These are phyloP conservation scores for Xylaria telfairii DNA, from an alignment of 495 filamentous ascomycete species.

Conservation along the genomic window DNA sequence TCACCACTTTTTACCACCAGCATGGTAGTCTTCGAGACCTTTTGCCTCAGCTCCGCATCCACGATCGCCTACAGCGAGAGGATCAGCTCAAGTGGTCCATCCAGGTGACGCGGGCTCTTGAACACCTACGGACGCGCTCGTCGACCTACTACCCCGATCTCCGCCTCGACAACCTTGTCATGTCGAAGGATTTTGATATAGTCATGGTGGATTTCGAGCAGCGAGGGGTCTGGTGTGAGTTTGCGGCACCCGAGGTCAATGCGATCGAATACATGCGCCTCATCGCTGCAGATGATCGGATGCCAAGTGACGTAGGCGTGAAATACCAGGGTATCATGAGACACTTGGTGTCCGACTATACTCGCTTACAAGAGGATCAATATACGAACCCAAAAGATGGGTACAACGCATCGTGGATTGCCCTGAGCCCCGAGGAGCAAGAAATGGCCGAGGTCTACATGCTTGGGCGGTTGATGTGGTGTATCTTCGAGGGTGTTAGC, in stretches of 20 bases:
- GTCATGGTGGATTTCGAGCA: constrained; percentile 62
- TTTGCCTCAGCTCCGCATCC: constrained; percentile 49
- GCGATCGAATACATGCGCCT: constrained; percentile 54
- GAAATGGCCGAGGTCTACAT: constrained; percentile 59
- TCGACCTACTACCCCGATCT: constrained; percentile 56
- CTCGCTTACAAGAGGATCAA: constrained; percentile 43
- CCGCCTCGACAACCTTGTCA: constrained; percentile 55
- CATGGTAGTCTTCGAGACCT: constrained; percentile 51
- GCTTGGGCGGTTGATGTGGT: constrained; percentile 59
- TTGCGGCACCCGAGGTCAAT: constrained; percentile 57
- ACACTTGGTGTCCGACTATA: constrained; percentile 47
- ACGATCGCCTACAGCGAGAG: constrained; percentile 39
- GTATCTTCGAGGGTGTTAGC: constrained; percentile 58
- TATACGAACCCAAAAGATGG: constrained; percentile 45
- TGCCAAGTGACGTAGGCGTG: constrained; percentile 39
- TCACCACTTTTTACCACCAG: constrained; percentile 51
- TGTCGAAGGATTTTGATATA: constrained; percentile 45
- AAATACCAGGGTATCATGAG: constrained; percentile 44
- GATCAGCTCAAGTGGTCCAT: constrained; percentile 53
- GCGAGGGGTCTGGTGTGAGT: constrained; percentile 58
- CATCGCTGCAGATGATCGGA: constrained; percentile 41
- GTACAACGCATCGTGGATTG: constrained; percentile 56
- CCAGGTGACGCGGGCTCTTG: constrained; percentile 50
- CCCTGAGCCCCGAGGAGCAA: constrained; percentile 48
- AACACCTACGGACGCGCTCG: constrained; percentile 44